Percentiles rank a stretch among this genome's conserved stretches.
Conservation (phyloP, 2,329 filamentous ascomycete species). For the Furcasterigmium furcatum region DNA sequence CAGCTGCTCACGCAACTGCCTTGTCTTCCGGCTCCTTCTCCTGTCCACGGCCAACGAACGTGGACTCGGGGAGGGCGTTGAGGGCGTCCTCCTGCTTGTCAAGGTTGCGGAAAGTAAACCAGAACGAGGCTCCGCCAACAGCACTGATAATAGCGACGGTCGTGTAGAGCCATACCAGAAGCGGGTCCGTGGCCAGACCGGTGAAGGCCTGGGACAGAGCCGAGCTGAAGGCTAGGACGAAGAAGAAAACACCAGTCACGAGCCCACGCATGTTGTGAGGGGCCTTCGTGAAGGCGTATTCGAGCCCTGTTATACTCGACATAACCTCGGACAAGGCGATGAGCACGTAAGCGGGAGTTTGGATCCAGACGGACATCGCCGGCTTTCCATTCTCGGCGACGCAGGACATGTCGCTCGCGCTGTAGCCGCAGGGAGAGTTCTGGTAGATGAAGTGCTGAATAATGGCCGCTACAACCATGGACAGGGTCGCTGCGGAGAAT, state of each 20-base stretch:
- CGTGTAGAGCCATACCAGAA: constrained; percentile 64
- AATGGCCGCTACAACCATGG: constrained; percentile 28
- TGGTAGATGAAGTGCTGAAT: constrained; percentile 49
- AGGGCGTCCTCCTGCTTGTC: constrained; percentile 60
- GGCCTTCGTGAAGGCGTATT: constrained; percentile 64
- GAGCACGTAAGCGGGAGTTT: constrained; percentile 28
- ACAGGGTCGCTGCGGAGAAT: constrained; percentile 18
- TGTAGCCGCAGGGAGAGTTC: constrained; percentile 45
- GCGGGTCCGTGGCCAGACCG: constrained; percentile 38
- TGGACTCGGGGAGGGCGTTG: constrained; percentile 44
- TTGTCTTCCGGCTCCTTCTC: constrained; percentile 1
- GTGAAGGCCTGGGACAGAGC: constrained; percentile 49
- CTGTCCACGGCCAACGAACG: constrained; percentile 4
- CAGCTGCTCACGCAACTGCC: background rate
- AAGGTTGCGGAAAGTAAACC: constrained; percentile 52
- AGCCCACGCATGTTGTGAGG: constrained; percentile 63
- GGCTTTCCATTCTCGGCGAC: constrained; percentile 22
- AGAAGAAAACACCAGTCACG: constrained; percentile 51
- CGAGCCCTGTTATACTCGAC: constrained; percentile 40
- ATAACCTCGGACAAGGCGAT: constrained; percentile 24
- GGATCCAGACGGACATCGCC: constrained; percentile 53
- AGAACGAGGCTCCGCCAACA: constrained; percentile 56
- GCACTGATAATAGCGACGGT: constrained; percentile 55
- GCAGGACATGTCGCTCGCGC: constrained; percentile 38
- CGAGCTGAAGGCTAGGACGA: constrained; percentile 55